Evolutionary conservation across 2,329 filamentous ascomycete species (phyloP).

Genomic region (Parastagonospora avenae): DNA sequence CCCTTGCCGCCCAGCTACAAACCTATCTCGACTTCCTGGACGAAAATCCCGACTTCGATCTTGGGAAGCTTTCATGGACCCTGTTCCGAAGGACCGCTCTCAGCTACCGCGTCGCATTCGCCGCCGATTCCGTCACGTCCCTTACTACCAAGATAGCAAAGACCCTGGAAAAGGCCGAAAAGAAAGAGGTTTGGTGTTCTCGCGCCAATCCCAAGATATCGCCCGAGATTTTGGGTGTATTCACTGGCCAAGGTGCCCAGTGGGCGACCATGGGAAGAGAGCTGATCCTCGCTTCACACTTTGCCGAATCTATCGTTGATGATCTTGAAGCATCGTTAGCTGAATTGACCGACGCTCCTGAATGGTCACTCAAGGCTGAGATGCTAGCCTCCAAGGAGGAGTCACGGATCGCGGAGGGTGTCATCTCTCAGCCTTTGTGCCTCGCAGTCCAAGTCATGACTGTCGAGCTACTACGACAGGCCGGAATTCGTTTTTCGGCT

Average conservation of each 20-base stretch:
- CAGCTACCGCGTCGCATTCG: not conserved
- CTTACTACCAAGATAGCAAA: slow-evolving; percentile 2
- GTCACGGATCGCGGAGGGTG: slow-evolving; percentile 16
- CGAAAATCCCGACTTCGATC: not conserved
- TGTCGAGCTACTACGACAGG: slow-evolving; percentile 32
- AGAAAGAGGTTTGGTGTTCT: too few relatives aligned
- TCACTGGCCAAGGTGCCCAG: slow-evolving; percentile 52
- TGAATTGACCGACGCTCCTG: not conserved
- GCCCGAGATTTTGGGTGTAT: slow-evolving; percentile 8
- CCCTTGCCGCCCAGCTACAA: not conserved
- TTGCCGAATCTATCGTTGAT: not conserved
- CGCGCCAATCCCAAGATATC: too few relatives aligned
- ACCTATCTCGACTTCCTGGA: not conserved
- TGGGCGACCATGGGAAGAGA: slow-evolving; percentile 47
- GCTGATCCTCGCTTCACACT: slow-evolving; percentile 7
- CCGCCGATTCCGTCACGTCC: too few relatives aligned
- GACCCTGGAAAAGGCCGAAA: not conserved
- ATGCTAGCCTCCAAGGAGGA: too few relatives aligned
- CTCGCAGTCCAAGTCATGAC: slow-evolving; percentile 46
- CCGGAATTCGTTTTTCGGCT: slow-evolving; percentile 36
- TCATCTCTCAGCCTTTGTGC: slow-evolving; percentile 40
- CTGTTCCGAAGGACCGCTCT: not conserved
- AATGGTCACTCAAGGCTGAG: not conserved
- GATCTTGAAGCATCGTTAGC: not conserved
- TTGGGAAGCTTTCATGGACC: slow-evolving; percentile 3